phyloP scores from a whole-genome alignment of 192 early-diverging fungal species.

The Backusella liffmaniae region DNA sequence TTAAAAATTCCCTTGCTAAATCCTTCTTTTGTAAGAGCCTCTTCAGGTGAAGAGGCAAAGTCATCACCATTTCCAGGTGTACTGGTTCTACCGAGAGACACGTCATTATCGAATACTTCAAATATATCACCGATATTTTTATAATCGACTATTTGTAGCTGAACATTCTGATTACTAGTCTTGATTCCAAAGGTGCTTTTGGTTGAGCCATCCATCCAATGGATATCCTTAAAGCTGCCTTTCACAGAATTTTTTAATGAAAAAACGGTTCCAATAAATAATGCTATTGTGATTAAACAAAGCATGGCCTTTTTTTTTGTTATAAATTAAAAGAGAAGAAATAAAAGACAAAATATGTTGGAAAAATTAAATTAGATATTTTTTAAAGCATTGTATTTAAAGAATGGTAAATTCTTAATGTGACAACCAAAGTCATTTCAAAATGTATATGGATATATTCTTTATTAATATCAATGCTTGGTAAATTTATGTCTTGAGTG shows the following conservation, averaged over 20 bases:
- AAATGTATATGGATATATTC: too few relatives aligned
- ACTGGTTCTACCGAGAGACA: slow-evolving; percentile 16
- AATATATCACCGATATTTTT: slow-evolving; percentile 35
- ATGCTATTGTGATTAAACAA: not conserved
- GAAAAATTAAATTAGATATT: too few relatives aligned
- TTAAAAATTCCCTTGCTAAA: slow-evolving; percentile 32
- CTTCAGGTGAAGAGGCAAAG: slow-evolving; percentile 28
- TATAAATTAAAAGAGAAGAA: not conserved
- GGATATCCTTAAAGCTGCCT: slow-evolving; percentile 6
- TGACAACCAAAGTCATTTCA: too few relatives aligned
- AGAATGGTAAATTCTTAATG: too few relatives aligned
- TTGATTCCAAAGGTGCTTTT: slow-evolving; percentile 19
- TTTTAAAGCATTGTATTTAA: too few relatives aligned
- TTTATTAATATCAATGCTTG: too few relatives aligned
- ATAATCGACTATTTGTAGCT: slow-evolving; percentile 27
- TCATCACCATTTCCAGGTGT: not conserved
- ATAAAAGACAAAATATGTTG: too few relatives aligned
- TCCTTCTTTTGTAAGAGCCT: slow-evolving; percentile 17
- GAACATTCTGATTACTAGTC: slow-evolving; percentile 3
- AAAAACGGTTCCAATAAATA: slow-evolving; percentile 8
- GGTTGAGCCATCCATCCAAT: slow-evolving; percentile 18
- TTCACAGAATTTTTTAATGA: not conserved
- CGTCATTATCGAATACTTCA: slow-evolving; percentile 30
- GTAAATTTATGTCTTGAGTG: too few relatives aligned
- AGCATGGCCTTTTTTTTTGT: not conserved